Conservation (phyloP, 345 rosid species). For the Populus ilicifolia region DNA sequence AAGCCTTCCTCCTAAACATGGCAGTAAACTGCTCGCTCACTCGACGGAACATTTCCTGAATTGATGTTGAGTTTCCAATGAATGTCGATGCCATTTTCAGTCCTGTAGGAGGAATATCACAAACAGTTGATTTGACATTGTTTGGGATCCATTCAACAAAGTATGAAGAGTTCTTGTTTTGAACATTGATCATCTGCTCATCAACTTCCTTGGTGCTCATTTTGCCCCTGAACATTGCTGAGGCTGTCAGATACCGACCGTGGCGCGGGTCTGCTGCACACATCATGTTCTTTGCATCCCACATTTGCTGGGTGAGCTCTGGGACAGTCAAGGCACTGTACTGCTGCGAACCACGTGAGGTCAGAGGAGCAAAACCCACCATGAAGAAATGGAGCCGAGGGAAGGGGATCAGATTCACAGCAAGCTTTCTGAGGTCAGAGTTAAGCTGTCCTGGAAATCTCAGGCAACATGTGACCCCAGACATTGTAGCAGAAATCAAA, state of each 20-base stretch:
- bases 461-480: slow-evolving; percentile 69
- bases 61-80: slow-evolving; percentile 48
- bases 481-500: slow-evolving; percentile 72
- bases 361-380: slow-evolving; percentile 55
- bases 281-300: slow-evolving; percentile 61
- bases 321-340: slow-evolving; percentile 45
- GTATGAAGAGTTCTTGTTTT: slow-evolving; percentile 65
- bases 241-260: slow-evolving; percentile 47
- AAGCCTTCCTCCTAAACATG: slow-evolving; percentile 74
- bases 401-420: slow-evolving; percentile 57
- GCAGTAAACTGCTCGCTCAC: slow-evolving; percentile 57
- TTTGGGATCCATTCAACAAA: slow-evolving; percentile 71
- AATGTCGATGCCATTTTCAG: slow-evolving; percentile 52
- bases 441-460: slow-evolving; percentile 71
- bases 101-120: slow-evolving; percentile 46
- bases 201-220: slow-evolving; percentile 51
- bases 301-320: slow-evolving; percentile 52
- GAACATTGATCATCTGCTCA: slow-evolving; percentile 68
- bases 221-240: slow-evolving; percentile 51
- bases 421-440: slow-evolving; percentile 67
- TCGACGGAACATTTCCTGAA: slow-evolving; percentile 46
- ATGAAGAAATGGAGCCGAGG: slow-evolving; percentile 56
- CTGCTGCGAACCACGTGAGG: slow-evolving; percentile 52
- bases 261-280: slow-evolving; percentile 46
- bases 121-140: slow-evolving; percentile 50